Percentiles rank a stretch among this genome's conserved stretches.
These are phyloP conservation scores for Vicia villosa DNA, from an alignment of 306 rosid species.

Conservation along the genomic window DNA sequence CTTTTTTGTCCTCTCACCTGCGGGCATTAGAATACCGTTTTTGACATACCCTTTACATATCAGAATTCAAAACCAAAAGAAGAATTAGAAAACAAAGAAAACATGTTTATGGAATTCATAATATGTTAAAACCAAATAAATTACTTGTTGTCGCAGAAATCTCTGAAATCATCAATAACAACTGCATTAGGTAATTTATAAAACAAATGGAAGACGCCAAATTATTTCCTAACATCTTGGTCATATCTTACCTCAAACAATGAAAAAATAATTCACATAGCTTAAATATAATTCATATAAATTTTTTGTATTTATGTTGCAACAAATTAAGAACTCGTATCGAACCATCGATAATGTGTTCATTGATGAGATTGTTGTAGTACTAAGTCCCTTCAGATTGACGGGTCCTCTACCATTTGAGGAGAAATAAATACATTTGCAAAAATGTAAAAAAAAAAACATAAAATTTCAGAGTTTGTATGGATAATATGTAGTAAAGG, in stretches of 20 bases:
- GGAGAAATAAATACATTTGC: no score
- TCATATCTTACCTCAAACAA: constrained; percentile 52
- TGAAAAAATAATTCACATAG: no score
- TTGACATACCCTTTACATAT: constrained; percentile 64
- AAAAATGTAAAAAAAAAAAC: no score
- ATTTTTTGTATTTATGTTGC: no score
- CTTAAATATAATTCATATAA: no score
- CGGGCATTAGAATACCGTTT: constrained; percentile 66
- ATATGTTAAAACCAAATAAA: constrained; percentile 14
- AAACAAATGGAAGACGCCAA: constrained; percentile 77
- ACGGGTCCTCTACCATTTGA: no score
- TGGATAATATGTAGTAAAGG: no score
- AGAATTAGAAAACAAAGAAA: neutral
- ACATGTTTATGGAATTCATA: neutral
- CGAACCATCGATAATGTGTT: no score
- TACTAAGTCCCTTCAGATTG: no score
- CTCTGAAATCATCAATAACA: constrained; percentile 77
- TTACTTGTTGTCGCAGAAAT: constrained; percentile 70
- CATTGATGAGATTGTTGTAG: no score
- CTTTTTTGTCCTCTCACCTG: constrained; percentile 48
- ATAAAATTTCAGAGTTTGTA: no score
- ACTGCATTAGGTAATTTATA: constrained; percentile 63
- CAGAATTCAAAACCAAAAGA: constrained; percentile 21
- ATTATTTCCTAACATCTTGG: constrained; percentile 72
- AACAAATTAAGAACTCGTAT: no score